These are phyloP conservation scores for Diospyros lotus DNA, from an alignment of 148 eudicot species.

Conservation along the genomic window DNA sequence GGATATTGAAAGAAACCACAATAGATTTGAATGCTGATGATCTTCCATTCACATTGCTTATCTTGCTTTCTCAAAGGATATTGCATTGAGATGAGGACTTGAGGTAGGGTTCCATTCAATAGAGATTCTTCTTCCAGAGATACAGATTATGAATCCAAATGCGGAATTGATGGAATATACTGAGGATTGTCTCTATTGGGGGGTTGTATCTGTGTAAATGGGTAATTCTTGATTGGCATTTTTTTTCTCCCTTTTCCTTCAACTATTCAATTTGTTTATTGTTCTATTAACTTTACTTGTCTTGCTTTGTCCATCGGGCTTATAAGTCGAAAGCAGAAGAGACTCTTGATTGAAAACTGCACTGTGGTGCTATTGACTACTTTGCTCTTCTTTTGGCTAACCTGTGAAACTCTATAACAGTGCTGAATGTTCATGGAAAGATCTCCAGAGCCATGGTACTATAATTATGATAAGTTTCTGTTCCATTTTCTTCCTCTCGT, in stretches of 20 bases:
- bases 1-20: conserved; percentile 11
- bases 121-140: not conserved
- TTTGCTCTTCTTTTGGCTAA: conserved; percentile 6
- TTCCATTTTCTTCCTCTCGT: not conserved
- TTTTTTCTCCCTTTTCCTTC: not conserved
- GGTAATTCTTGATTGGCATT: conserved; percentile 19
- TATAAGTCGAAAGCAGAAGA: not conserved
- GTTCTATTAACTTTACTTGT: not conserved
- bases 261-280: conserved; percentile 6
- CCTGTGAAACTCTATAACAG: not conserved
- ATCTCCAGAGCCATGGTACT: not conserved
- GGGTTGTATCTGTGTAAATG: conserved; percentile 10
- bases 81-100: not conserved
- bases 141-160: not conserved
- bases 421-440: not conserved
- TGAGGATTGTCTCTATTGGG: not conserved
- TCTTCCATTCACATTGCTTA: not conserved
- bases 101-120: not conserved
- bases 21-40: not conserved
- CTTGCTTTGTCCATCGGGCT: not conserved
- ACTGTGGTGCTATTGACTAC: not conserved
- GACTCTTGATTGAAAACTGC: not conserved
- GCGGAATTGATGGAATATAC: conserved; percentile 2
- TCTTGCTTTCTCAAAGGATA: conserved; percentile 4
- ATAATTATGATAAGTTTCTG: not conserved